Base-by-base conservation (phyloP, 1,284 basidiomycete species). In the Cutaneotrichosporon mucoides region DNA sequence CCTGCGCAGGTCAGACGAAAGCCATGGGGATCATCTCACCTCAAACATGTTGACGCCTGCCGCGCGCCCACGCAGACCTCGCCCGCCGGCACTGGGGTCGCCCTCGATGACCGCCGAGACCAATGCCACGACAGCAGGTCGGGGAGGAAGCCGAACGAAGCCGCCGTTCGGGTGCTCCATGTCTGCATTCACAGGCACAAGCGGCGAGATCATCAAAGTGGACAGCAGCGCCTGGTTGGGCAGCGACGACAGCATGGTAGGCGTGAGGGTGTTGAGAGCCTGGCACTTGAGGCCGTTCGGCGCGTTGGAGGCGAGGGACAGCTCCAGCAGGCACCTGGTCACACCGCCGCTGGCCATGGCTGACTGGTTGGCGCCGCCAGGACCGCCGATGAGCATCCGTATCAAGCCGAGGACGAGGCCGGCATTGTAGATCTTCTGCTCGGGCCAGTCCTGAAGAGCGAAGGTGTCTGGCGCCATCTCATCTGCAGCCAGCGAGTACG, bases 361-460 rank as follows among this genome's bases (percentile, higher is more conserved):
- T n/a, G 76, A 73, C 62, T 77, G 88, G 71, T 83, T 86, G 66
- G 83, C 81, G 38, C 87, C 86, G 65, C 91, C 90, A 24, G 85
- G 84, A 1, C 85, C 83, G 36, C 89, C 82, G 41, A 84, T 79
- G 16, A 84, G 75, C 68, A 81, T 81, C 48, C 79, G 69, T 6
- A 78, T 88, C 84, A 97, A 85, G 33, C 87, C 87, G 4, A 98
- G 79, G 10, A 92, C 85, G 15, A 93, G 79, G 1, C 84, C 82
- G 2, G 88, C 87, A 70, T 94, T 95, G 51, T 84, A 81, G 15
- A 86, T 77, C 76, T 97, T 97, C 73, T 94, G 92, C 54, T 87
- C 84, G 64, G 93, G 91, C 96, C 96, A 99, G 72, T 93, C 92
- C 75, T 99, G 96, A 40, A 98, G 81, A 1, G 93, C 88, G 76